phyloP scores from a whole-genome alignment of 192 early-diverging fungal genomes.

The Coemansia aciculifera region DNA sequence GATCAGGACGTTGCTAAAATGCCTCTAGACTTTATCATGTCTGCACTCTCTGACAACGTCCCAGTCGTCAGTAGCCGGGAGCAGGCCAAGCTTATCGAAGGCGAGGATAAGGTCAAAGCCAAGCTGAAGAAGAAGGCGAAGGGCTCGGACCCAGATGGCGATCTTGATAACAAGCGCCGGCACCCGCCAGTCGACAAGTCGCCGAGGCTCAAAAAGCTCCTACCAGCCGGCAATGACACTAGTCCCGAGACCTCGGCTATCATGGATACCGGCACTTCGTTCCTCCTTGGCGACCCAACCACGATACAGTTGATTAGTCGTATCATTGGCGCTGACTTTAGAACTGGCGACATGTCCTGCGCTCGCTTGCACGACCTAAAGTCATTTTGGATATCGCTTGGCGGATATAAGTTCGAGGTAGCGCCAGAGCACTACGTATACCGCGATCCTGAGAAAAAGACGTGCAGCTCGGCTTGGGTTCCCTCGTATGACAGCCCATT shows the following conservation, averaged over 20 bases:
- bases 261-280: constrained; percentile 53
- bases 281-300: constrained; percentile 48
- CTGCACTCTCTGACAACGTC: constrained; percentile 17
- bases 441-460: constrained; percentile 44
- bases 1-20: constrained; percentile 35
- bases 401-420: constrained; percentile 52
- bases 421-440: constrained; percentile 50
- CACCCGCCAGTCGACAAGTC: constrained; percentile 38
- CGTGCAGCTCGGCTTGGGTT: constrained; percentile 53
- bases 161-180: constrained; percentile 23
- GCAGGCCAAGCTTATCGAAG: constrained; percentile 8
- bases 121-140: constrained; percentile 36
- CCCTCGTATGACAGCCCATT: constrained; percentile 54
- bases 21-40: constrained; percentile 37
- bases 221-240: constrained; percentile 17
- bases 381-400: constrained; percentile 50
- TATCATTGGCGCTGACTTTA: constrained; percentile 55
- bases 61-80: constrained; percentile 3
- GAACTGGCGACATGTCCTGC: constrained; percentile 52
- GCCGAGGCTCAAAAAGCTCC: constrained; percentile 48
- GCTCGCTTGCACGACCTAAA: constrained; percentile 38
- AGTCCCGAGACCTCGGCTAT: constrained; percentile 50
- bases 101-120: constrained; percentile 20
- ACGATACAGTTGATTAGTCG: constrained; percentile 51
- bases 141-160: constrained; percentile 26